phyloP scores from a whole-genome alignment of 805 yeast genomes.

The Sugiyamaella qingdaonensis region DNA sequence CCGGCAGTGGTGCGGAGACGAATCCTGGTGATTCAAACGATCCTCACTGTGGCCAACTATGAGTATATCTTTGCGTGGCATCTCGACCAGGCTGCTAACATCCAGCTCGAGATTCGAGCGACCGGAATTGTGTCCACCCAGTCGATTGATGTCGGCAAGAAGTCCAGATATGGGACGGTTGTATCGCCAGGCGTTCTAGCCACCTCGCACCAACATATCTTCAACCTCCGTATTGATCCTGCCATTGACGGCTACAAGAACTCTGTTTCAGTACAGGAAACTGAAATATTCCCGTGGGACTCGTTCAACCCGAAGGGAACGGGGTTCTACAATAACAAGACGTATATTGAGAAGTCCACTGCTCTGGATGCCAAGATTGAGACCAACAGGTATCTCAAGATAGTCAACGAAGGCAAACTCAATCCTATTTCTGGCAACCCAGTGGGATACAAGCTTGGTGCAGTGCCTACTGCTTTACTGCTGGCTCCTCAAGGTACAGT shows the following conservation, averaged over 20 bases:
- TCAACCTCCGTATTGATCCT: constrained; percentile 76
- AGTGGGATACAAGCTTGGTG: constrained; percentile 69
- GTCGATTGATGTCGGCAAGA: constrained; percentile 68
- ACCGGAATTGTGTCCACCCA: constrained; percentile 83
- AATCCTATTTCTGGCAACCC: constrained; percentile 69
- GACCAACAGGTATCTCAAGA: constrained; percentile 70
- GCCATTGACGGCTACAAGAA: constrained; percentile 78
- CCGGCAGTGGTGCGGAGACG: constrained; percentile 70
- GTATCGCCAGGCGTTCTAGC: constrained; percentile 81
- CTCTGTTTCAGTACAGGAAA: constrained; percentile 68
- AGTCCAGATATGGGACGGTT: constrained; percentile 64
- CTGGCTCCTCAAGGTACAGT: constrained; percentile 60
- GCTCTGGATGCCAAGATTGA: constrained; percentile 69
- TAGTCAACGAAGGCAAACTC: constrained; percentile 66
- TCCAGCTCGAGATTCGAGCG: constrained; percentile 75
- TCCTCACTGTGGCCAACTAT: constrained; percentile 82
- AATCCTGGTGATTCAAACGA: constrained; percentile 74
- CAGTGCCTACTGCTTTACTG: constrained; percentile 78
- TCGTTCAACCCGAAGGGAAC: constrained; percentile 60
- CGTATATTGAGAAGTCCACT: constrained; percentile 65
- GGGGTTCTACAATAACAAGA: constrained; percentile 64
- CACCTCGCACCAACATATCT: constrained; percentile 77
- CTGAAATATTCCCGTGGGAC: constrained; percentile 54
- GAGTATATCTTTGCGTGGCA: constrained; percentile 71
- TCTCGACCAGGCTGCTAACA: constrained; percentile 73